Conservation (phyloP, 257 asterid species). For the Eucommia ulmoides region DNA sequence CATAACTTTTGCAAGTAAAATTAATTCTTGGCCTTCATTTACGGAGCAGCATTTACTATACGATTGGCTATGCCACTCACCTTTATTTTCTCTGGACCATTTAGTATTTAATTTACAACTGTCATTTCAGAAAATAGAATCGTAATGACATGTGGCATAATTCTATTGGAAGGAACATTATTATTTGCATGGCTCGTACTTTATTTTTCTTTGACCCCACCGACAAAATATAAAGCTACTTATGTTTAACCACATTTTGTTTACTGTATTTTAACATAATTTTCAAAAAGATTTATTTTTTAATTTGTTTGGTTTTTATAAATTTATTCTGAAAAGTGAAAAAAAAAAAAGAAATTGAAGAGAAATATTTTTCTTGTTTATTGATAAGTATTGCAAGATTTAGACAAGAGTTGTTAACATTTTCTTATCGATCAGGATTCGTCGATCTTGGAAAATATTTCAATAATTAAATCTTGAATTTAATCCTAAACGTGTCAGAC, state of each 20-base stretch:
- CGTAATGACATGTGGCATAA: neutral
- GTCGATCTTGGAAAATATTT: too few relatives aligned
- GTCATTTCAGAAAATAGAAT: neutral
- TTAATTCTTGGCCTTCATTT: neutral
- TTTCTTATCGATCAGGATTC: too few relatives aligned
- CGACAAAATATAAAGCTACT: neutral
- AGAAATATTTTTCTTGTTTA: neutral
- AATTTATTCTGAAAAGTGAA: too few relatives aligned
- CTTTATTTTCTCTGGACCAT: neutral
- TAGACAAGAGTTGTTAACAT: too few relatives aligned
- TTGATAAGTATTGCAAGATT: too few relatives aligned
- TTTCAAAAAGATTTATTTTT: too few relatives aligned
- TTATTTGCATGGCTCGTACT: neutral
- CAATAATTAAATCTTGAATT: too few relatives aligned
- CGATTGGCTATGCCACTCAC: neutral
- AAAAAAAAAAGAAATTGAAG: too few relatives aligned
- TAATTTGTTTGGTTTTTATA: neutral
- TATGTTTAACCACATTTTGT: too few relatives aligned
- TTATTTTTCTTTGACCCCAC: neutral
- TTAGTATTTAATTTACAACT: neutral
- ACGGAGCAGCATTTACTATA: neutral
- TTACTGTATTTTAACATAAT: too few relatives aligned
- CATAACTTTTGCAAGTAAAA: neutral
- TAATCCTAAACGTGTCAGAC: too few relatives aligned
- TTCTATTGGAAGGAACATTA: neutral